Evolutionary conservation across 1,139 yeast species (phyloP).

Genomic region (Suhomyces anneliseae): DNA sequence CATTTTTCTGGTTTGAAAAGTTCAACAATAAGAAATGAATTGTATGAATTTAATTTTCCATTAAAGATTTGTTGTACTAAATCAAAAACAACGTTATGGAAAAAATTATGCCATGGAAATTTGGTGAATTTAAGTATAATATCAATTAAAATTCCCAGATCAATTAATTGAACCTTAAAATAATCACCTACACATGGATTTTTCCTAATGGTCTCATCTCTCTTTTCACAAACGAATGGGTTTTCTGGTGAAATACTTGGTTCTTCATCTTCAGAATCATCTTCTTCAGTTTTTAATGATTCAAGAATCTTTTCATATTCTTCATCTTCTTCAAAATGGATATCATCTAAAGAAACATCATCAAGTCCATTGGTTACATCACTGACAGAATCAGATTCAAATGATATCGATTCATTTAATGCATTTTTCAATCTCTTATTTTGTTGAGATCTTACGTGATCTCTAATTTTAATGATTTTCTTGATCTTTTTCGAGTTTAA

Average conservation of each 20-base stretch:
- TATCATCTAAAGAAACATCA: conserved; percentile 40
- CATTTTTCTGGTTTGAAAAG: conserved; percentile 34
- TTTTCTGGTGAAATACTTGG: conserved; percentile 47
- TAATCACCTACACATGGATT: conserved; percentile 47
- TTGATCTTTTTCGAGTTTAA: conserved; percentile 42
- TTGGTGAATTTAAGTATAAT: conserved; percentile 40
- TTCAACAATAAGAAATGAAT: conserved; percentile 48
- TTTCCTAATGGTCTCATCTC: conserved; percentile 33
- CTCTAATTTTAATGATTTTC: conserved; percentile 37
- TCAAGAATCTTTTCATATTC: conserved; percentile 15
- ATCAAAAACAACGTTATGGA: conserved; percentile 52
- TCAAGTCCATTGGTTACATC: conserved; percentile 41
- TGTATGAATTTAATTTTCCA: conserved; percentile 49
- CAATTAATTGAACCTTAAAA: conserved; percentile 43
- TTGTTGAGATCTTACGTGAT: conserved; percentile 36
- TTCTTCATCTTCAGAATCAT: conserved; percentile 49
- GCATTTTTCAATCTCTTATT: conserved; percentile 34
- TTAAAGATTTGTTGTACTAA: conserved; percentile 49
- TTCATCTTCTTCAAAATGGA: conserved; percentile 19
- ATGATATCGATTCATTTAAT: conserved; percentile 27
- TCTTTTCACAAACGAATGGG: conserved; percentile 45
- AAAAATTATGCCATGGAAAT: conserved; percentile 51
- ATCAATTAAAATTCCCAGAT: conserved; percentile 37
- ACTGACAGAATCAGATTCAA: conserved; percentile 13
- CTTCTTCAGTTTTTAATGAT: conserved; percentile 21